Base-by-base conservation (phyloP, 495 filamentous ascomycete genomes). In the Elasticomyces elasticus region DNA sequence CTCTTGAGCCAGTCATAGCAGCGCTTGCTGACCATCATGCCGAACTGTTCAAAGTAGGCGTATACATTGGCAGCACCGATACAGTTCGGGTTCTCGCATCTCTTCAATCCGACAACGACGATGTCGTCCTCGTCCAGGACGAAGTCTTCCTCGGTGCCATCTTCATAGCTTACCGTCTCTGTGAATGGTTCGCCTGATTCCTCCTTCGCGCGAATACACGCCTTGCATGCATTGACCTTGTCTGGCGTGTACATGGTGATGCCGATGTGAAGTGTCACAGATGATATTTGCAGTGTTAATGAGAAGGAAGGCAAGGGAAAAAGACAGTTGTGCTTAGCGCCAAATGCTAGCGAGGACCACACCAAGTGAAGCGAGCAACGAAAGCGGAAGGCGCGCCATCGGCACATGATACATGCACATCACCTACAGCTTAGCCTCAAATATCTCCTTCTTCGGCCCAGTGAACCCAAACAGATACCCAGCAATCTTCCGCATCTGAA, bases 401-500 rank as follows among this genome's bases (percentile, higher is more conserved):
- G 9, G 25, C 5, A 6, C 51, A 20, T 27, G 22, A 24, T 26
- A 47, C 52, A 24, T 44, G 41, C 41, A 10, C 24, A 12, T 19
- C 37, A 45, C 19, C 48, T 51, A 60, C 57, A 60, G 24, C 30
- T 60, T 60, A 1, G 51, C n/a, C 5, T 42, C 50, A 15, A 25
- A 31, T 9, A 49, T 33, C 59, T 52, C 59, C 55, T 62, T 67
- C 55, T 58, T 64, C 55, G 62, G 60, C 0, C 67, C 66, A 3
- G 52, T 63, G 57, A 65, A 69, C 7, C 65, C 67, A 55, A 69
- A 69, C 42, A 70, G 49, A 60, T 67, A 67, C 37, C 61, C 69
- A 11, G 67, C 69, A 19, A 71, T 63, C 61, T 70, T 71, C 37
- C 69, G 52, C 67, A 71, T 71, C 61, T 71, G 69, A 51, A 71